Base-by-base conservation (phyloP, 2,329 filamentous ascomycete species). In the Myriosclerotinia scirpicola region DNA sequence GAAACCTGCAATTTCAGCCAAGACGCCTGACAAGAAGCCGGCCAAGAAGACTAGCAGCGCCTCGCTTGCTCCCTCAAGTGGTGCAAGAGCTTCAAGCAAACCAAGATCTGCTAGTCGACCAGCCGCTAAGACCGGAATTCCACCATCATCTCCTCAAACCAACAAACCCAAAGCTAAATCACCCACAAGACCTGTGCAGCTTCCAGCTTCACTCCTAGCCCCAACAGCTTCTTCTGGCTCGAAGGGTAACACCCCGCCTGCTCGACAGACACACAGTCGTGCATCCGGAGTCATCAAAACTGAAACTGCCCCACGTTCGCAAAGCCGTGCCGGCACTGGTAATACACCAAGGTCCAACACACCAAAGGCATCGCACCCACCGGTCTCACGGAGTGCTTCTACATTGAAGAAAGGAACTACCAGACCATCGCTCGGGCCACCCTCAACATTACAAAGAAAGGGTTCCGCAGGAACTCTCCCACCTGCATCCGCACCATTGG, bases 221-320 rank as follows among this genome's bases (percentile, higher is more conserved):
- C 89, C 88, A 42, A 93, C 90, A 4, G 85, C 89, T 34, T 83
- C 90, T 0, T 92, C 87, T 1, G 85, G 84, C 20, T 88, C 87
- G 17, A 91, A 88, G 77, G 80, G 83, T 60, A 81, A 81, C n/a
- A 75, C 66, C 34, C 75, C 67, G 48, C 67, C 76, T 26, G 71
- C 73, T 14, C 76, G 79, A 53, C 79, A 80, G 69, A 81, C 83
- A 14, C 76, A 79, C 20, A 80, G 75, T 65, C 80, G 76, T 69
- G 78, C 75, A 68, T 80, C 75, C 36, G 78, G 78, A 26, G 80
- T 72, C 65, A 78, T 40, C 80, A 73, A 66, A 53, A 55, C 11
- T 74, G 63, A 65, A 42, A 68, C 72, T 76, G n/a, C 75, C 77
- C 61, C 69, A 77, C 72, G 74, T 4, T 74, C 75, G 15, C 70